phyloP scores from a whole-genome alignment of 2,329 filamentous ascomycete genomes.

The Paecilomyces sp. region DNA sequence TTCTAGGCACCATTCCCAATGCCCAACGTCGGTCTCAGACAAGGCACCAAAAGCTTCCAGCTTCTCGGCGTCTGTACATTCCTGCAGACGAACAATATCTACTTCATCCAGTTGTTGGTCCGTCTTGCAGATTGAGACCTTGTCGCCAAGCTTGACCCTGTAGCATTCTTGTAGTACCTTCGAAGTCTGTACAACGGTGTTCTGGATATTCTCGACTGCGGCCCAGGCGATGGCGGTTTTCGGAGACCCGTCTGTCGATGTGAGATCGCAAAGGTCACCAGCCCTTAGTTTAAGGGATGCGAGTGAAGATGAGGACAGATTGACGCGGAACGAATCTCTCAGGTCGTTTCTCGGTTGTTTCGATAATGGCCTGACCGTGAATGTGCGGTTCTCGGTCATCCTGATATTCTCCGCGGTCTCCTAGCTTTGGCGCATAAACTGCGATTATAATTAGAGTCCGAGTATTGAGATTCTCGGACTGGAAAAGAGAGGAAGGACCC shows the following conservation, averaged over 20 bases:
- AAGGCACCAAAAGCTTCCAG: constrained; percentile 29
- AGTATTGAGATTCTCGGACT: not conserved
- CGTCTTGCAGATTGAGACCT: constrained; percentile 54
- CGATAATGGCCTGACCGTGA: constrained; percentile 49
- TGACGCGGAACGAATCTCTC: constrained; percentile 54
- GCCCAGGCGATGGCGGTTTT: constrained; percentile 58
- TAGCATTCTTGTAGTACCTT: constrained; percentile 66
- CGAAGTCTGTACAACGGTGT: constrained; percentile 64
- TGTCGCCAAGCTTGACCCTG: constrained; percentile 64
- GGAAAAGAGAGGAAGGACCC: not conserved
- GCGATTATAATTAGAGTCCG: not conserved
- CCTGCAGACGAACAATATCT: constrained; percentile 53
- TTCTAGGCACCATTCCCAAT: constrained; percentile 45
- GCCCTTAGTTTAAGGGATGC: constrained; percentile 47
- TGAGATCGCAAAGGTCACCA: constrained; percentile 50
- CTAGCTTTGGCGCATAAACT: not conserved
- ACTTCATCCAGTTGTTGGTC: constrained; percentile 48
- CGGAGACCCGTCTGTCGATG: constrained; percentile 28
- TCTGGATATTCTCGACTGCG: constrained; percentile 55
- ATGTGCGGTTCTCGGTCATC: constrained; percentile 35
- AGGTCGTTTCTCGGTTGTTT: constrained; percentile 41
- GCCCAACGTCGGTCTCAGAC: constrained; percentile 24
- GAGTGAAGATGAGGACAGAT: constrained; percentile 50
- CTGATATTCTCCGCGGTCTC: constrained; percentile 1
- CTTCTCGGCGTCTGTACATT: constrained; percentile 43